Percentiles rank a stretch among this genome's conserved stretches.
Evolutionary conservation across 2,329 filamentous ascomycete species (phyloP).

Genomic region (Scedosporium boydii): DNA sequence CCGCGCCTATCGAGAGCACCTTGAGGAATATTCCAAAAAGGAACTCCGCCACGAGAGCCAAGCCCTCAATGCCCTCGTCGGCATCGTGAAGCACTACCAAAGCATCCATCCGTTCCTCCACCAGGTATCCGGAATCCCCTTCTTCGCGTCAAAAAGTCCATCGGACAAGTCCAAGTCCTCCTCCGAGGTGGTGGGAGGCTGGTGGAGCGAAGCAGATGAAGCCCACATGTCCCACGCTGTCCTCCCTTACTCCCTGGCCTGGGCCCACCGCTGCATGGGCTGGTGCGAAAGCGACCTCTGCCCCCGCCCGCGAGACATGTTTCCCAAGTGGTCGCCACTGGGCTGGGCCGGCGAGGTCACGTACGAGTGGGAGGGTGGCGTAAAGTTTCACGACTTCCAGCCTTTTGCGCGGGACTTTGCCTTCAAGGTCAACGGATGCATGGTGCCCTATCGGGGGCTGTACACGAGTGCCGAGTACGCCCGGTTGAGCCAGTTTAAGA

Average conservation of each 20-base stretch:
- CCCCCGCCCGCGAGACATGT: background rate
- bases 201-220: background rate
- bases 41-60: background rate
- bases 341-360: background rate
- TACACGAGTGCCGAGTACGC: background rate
- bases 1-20: background rate
- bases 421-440: background rate
- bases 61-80: conserved; percentile 1
- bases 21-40: background rate
- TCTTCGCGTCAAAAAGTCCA: background rate
- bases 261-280: background rate
- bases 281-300: background rate
- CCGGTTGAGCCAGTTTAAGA: background rate
- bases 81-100: conserved; percentile 1
- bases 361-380: conserved; percentile 1
- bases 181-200: background rate
- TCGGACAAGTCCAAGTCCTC: background rate
- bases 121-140: background rate
- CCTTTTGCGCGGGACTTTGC: background rate
- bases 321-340: conserved; percentile 1
- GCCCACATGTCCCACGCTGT: background rate
- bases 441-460: background rate
- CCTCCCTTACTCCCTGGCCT: conserved; percentile 1
- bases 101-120: background rate
- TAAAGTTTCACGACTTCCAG: background rate